Evolutionary conservation across 176 grass and related monocot species (phyloP).

Genomic region (Phoenix roebelenii): DNA sequence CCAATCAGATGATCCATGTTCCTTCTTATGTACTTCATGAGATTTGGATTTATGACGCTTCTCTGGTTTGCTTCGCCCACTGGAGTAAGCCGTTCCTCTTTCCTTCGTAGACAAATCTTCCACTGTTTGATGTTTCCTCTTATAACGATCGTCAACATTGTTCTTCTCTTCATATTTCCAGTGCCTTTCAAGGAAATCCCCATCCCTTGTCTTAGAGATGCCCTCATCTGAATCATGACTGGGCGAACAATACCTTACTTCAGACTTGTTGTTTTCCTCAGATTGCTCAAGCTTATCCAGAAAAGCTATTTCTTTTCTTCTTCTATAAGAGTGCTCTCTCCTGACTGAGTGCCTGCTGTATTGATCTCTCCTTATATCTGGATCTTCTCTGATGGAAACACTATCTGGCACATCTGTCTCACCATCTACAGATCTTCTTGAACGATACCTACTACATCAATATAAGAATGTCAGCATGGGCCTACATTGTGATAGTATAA

Average conservation of each 20-base stretch:
- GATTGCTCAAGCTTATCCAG: slow-evolving; percentile 20
- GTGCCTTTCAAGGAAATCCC: not conserved
- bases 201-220: not conserved
- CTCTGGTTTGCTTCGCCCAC: slow-evolving; percentile 18
- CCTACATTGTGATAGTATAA: too few relatives aligned
- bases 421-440: slow-evolving; percentile 24
- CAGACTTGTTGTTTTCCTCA: not conserved
- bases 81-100: not conserved
- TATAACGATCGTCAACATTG: slow-evolving; percentile 14
- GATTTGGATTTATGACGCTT: slow-evolving; percentile 18
- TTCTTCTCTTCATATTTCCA: slow-evolving; percentile 25
- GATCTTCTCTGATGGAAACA: slow-evolving; percentile 25
- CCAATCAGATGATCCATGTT: slow-evolving; percentile 24
- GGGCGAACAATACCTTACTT: not conserved
- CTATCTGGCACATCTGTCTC: slow-evolving; percentile 9
- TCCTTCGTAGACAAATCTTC: slow-evolving; percentile 10
- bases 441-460: slow-evolving; percentile 27
- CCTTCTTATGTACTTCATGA: slow-evolving; percentile 4
- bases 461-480: not conserved
- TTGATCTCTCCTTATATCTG: slow-evolving; percentile 29
- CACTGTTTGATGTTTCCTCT: slow-evolving; percentile 1
- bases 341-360: slow-evolving; percentile 6
- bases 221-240: slow-evolving; percentile 1
- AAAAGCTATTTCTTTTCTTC: slow-evolving; percentile 34
- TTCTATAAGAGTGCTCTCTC: slow-evolving; percentile 13